phyloP scores from a whole-genome alignment of 495 filamentous ascomycete species.

The Neurospora sp. region DNA sequence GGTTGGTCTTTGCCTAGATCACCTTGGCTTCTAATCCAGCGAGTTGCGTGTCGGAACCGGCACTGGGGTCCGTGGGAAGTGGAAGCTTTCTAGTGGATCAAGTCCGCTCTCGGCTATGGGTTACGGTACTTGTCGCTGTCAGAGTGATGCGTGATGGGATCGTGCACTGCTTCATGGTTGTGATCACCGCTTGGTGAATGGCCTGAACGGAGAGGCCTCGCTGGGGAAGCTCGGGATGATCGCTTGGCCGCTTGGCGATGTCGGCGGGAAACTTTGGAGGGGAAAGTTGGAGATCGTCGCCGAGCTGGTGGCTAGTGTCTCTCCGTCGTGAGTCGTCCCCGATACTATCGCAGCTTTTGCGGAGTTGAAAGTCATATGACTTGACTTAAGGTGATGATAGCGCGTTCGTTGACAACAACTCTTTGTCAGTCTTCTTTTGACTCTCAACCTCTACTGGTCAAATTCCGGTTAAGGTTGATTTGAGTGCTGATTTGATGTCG shows the following conservation, averaged over 20 bases:
- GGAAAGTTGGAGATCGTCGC: neutral
- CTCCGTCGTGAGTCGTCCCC: neutral
- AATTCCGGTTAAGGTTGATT: neutral
- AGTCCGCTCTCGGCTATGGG: neutral
- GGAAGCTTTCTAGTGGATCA: neutral
- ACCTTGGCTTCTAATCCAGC: neutral
- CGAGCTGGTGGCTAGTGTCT: neutral
- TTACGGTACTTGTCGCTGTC: neutral
- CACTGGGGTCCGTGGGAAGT: neutral
- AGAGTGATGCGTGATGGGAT: neutral
- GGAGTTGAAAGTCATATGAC: neutral
- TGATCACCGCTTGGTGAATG: neutral
- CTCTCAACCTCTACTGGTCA: neutral
- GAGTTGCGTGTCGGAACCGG: neutral
- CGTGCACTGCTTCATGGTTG: neutral
- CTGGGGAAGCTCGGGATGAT: neutral
- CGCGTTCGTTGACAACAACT: neutral
- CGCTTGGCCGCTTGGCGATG: neutral
- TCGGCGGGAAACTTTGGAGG: neutral
- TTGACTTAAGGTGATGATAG: neutral
- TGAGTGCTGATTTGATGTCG: neutral
- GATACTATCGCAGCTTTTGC: neutral
- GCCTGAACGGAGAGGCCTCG: neutral
- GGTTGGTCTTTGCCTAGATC: neutral
- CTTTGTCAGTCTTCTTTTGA: neutral